These are phyloP conservation scores for Stellera chamaejasme DNA, from an alignment of 345 rosid species.

Conservation along the genomic window DNA sequence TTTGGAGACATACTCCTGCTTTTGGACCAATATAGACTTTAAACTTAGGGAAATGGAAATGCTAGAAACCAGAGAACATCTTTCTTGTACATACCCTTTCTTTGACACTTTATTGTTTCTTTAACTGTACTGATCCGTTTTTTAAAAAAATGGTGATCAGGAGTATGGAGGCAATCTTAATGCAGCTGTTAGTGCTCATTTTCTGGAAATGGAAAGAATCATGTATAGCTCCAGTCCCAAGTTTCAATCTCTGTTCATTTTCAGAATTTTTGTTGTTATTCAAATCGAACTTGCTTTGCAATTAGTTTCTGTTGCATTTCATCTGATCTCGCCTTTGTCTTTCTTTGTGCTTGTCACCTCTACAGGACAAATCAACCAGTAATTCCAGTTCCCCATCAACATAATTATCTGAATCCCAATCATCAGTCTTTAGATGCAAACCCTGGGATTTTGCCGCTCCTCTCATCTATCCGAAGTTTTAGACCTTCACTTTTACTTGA, in stretches of 20 bases:
- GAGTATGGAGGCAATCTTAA: constrained; percentile 62
- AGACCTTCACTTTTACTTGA: constrained; percentile 69
- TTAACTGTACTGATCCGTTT: no score
- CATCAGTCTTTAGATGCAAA: constrained; percentile 23
- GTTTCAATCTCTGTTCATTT: neutral
- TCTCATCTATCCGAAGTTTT: constrained; percentile 63
- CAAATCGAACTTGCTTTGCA: neutral
- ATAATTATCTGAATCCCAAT: constrained; percentile 21
- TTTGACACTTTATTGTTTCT: no score
- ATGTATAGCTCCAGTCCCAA: constrained; percentile 25
- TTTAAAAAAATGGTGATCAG: constrained; percentile 24
- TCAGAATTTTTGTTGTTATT: neutral
- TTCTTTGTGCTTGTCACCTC: constrained; percentile 2
- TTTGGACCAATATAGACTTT: no score
- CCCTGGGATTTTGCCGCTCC: constrained; percentile 42
- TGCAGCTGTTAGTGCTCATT: constrained; percentile 68
- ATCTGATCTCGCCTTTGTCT: constrained; percentile 1
- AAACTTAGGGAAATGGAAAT: no score
- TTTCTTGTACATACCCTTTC: no score
- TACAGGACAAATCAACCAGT: constrained; percentile 35
- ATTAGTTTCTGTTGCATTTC: constrained; percentile 3
- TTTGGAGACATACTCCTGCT: no score
- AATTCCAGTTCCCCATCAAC: constrained; percentile 22
- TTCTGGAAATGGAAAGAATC: constrained; percentile 41
- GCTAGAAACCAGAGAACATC: no score